These are phyloP conservation scores for Chenopodium suecicum DNA, from an alignment of 148 eudicot genomes.

Conservation along the genomic window DNA sequence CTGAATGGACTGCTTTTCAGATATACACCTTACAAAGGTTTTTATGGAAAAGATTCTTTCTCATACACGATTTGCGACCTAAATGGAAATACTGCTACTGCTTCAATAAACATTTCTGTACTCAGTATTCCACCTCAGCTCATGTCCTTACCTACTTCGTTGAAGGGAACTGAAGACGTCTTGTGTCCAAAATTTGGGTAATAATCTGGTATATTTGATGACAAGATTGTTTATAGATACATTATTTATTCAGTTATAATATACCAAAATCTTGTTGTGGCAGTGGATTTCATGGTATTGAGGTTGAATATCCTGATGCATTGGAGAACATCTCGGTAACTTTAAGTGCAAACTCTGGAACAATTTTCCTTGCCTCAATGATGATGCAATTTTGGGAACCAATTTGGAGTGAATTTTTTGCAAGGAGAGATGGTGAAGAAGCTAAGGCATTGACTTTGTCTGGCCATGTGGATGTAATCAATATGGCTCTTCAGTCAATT, in stretches of 20 bases:
- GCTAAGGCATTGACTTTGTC: conserved; percentile 43
- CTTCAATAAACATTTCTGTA: conserved; percentile 49
- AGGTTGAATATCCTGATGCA: conserved; percentile 61
- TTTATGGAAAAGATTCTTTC: conserved; percentile 78
- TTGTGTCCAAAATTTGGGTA: conserved; percentile 79
- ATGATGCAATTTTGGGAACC: conserved; percentile 78
- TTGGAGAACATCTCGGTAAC: conserved; percentile 61
- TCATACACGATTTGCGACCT: conserved; percentile 55
- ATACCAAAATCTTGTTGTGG: conserved; percentile 11
- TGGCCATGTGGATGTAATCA: conserved; percentile 74
- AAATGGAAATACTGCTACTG: conserved; percentile 65
- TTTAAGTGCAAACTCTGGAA: conserved; percentile 56
- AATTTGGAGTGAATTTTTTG: conserved; percentile 50
- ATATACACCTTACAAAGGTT: conserved; percentile 87
- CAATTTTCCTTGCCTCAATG: conserved; percentile 61
- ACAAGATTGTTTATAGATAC: not conserved
- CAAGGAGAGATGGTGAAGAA: conserved; percentile 35
- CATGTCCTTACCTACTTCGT: conserved; percentile 53
- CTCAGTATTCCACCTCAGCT: conserved; percentile 92
- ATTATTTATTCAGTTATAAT: conserved; percentile 1
- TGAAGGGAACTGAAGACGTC: conserved; percentile 69
- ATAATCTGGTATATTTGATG: conserved; percentile 8
- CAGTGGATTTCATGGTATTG: conserved; percentile 80
- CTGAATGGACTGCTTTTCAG: conserved; percentile 56
- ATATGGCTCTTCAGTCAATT: conserved; percentile 71